Base-by-base conservation (phyloP, 345 rosid species). In the Sonneratia caseolaris region DNA sequence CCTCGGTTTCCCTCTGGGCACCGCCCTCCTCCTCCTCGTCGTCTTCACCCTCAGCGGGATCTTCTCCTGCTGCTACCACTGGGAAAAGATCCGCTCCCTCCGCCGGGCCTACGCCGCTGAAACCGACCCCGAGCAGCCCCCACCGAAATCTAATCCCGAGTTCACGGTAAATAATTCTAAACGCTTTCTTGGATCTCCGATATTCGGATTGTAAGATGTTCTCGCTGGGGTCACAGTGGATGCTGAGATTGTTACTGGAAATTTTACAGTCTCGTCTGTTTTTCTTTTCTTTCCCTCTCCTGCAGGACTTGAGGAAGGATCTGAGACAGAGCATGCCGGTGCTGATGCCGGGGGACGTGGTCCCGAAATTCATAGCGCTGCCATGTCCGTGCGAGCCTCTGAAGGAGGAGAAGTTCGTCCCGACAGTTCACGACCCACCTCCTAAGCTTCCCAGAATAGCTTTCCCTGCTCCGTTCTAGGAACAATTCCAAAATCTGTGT, bases 21-120 rank as follows among this genome's bases (percentile, higher is more conserved):
- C 98, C 0, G 98, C 98, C 64, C 84, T 94, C 56, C 95, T 94
- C 72, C 80, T 94, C 65, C 81, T 94, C 66, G 70, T 88, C 85
- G 83, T 91, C 38, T 94, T 94, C 91, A 85, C 87, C 82, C 83
- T 94, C 79, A 89, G 97, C 69, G 97, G 97, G 47, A 86, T 94
- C 74, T 89, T 94, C 89, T 94, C 98, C 71, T 94, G 98, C 74
- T 94, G 98, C 78, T 94, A 94, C 84, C 98, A 94, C 77, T 89
- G 97, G 98, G 98, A 94, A 67, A 94, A 91, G 84, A 83, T 89
- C 81, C 81, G 91, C 24, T 89, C 97, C 47, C 84, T 91, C 82
- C 98, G 97, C 67, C 88, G 86, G 4, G 81, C 91, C 65, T 76
- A 79, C 66, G 69, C 87, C 70, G 75, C 77, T 16, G 76, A 79